Evolutionary conservation across 192 early-diverging fungal species (phyloP), one percentile per base, ranked within the genome.

Genomic region (Backusella westeae): DNA sequence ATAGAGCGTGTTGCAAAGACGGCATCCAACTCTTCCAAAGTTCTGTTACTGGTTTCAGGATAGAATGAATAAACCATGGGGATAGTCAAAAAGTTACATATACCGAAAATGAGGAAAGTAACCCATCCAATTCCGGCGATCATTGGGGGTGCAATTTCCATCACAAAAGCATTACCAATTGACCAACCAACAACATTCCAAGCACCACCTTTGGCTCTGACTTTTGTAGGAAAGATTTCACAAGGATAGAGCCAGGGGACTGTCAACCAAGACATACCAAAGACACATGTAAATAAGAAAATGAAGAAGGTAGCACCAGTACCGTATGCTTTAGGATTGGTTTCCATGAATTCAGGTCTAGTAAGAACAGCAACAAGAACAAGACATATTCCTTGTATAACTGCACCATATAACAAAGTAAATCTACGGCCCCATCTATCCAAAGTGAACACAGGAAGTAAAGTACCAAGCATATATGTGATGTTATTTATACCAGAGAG

Each of bases 201-300:
- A 17, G 79, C 88, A 67, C 87, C 86, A 35, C 86, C 91, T 80
- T 91, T 91, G 41, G 84, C 82, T 66, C 91, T 82, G 19, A 91
- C 79, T 49, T 90, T 87, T 39, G 92, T 83, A 39, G 91, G 91
- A 80, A 87, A 76, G 12, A 76, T 76, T 26, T 76, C 75, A 32
- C 41, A 82, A 73, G 91, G 91, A 81, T 93, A 93, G 4, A 88
- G 81, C 91, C 91, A 92, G 52, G 88, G 89, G 26, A 93, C 85
- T 44, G 91, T 89, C 3, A 91, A 86, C 91, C 91, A 92, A 41
- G 90, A 85, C 73, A 86, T 81, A 29, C 86, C 83, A 72, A 91
- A 91, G 76, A 66, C 67, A 34, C 88, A 69, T 14, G 83, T 75
- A 71, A 85, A 91, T 17, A 83, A 5, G 35, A 80, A 80, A 36